phyloP scores from a whole-genome alignment of 805 yeast species.

The Pichia thaimueangensis region DNA sequence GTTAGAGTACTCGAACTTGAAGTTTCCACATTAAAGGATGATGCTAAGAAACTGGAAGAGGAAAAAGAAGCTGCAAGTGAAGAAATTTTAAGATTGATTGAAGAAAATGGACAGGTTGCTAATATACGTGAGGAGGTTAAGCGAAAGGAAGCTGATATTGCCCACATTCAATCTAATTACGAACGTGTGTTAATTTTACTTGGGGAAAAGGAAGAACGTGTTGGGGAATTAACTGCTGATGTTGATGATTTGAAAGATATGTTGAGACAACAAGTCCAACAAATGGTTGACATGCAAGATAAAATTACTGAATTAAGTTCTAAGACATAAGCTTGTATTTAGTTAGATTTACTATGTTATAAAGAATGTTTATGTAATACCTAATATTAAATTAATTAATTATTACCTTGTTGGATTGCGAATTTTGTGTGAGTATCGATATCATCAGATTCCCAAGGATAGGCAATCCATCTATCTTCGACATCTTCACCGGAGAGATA shows the following conservation, averaged over 20 bases:
- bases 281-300: slow-evolving; percentile 62
- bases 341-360: too few relatives aligned
- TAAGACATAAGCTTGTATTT: neutral
- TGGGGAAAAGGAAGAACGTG: slow-evolving; percentile 84
- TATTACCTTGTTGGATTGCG: slow-evolving; percentile 64
- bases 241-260: slow-evolving; percentile 83
- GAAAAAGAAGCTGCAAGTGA: slow-evolving; percentile 64
- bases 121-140: slow-evolving; percentile 25
- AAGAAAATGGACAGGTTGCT: slow-evolving; percentile 43
- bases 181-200: slow-evolving; percentile 58
- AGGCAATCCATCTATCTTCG: slow-evolving; percentile 78
- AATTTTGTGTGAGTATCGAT: slow-evolving; percentile 67
- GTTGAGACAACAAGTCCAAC: slow-evolving; percentile 78
- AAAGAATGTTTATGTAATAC: neutral
- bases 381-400: too few relatives aligned
- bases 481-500: slow-evolving; percentile 72
- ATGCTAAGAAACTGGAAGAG: slow-evolving; percentile 41
- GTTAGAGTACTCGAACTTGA: slow-evolving; percentile 80
- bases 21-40: slow-evolving; percentile 56
- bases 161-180: slow-evolving; percentile 18
- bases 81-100: slow-evolving; percentile 57
- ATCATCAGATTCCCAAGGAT: slow-evolving; percentile 85
- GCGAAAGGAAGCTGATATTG: slow-evolving; percentile 18
- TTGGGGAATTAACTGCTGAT: slow-evolving; percentile 81
- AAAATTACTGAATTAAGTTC: slow-evolving; percentile 11